Base-by-base conservation (phyloP, 345 rosid genomes). In the Linum lewisii region DNA sequence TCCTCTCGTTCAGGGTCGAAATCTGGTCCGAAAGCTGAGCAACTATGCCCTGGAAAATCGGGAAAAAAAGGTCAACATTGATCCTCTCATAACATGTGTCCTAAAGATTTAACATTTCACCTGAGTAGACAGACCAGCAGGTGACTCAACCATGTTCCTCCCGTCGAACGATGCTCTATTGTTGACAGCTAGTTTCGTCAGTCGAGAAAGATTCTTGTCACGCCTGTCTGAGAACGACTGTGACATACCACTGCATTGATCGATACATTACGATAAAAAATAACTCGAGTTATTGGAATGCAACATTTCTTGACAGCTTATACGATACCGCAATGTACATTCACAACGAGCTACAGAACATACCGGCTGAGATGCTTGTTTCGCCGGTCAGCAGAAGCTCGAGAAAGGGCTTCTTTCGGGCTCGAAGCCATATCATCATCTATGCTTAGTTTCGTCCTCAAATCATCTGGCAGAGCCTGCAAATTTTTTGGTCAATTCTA, bases 341-440 rank as follows among this genome's bases (percentile, higher is more conserved):
- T 34, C 38, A 34, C 38, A 6, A 34, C 38, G 34, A 51, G 60
- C n/a, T 6, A 60, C 64, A 72, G 57, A 65, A 54, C 16, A 16
- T 86, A 93, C 99, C 95, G 86, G 82, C 82, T 87, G 55, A 93
- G 95, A 80, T 93, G 85, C 66, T 89, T 87, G 68, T 38, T 80
- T 78, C 94, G 82, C 75, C 95, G 75, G 73, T 93, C 99, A 59
- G 89, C 90, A 69, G 99, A 93, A 21, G 95, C 97, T 63, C 97
- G 88, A 54, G 96, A 92, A 68, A 92, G 91, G 65, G 95, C 91
- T 82, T 89, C 97, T 77, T 93, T 87, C 64, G 97, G 99, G 77
- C 97, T 93, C 55, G 84, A 83, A 71, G 79, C 82, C 52, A 80
- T 57, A 75, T 88, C 99, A 67, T 93, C 97, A 54, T 89, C 95